phyloP scores from a whole-genome alignment of 257 asterid species.

The Penstemon davidsonii region DNA sequence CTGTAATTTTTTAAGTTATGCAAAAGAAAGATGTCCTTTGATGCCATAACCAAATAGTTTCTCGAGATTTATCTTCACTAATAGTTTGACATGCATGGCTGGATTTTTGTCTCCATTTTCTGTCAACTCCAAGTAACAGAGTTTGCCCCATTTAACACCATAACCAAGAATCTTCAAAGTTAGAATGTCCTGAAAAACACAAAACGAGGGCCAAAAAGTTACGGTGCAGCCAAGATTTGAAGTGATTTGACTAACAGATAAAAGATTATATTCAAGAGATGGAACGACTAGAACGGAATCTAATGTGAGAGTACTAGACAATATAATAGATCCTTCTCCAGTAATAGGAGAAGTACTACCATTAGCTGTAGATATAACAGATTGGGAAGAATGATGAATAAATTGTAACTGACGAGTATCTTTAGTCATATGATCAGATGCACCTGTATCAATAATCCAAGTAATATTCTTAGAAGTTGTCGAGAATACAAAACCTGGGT shows the following conservation, averaged over 20 bases:
- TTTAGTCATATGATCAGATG: no score
- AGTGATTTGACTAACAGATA: conserved; percentile 9
- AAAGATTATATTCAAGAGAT: conserved; percentile 15
- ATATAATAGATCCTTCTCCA: no score
- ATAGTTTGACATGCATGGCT: not conserved
- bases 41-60: no score
- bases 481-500: no score
- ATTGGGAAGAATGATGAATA: no score
- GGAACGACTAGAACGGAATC: conserved; percentile 13
- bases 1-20: no score
- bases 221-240: conserved; percentile 3
- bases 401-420: no score
- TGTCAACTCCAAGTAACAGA: conserved; percentile 13
- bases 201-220: conserved; percentile 25
- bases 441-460: no score
- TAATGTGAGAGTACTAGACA: not conserved
- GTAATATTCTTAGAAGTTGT: no score
- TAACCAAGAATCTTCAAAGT: conserved; percentile 23
- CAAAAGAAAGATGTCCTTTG: no score
- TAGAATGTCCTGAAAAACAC: conserved; percentile 27
- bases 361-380: no score
- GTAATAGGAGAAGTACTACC: no score
- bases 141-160: conserved; percentile 19
- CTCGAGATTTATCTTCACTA: not conserved
- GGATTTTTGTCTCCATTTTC: not conserved